These are phyloP conservation scores for Dothideomycetes sp. DNA, from an alignment of 2,329 filamentous ascomycete species.

Conservation along the genomic window DNA sequence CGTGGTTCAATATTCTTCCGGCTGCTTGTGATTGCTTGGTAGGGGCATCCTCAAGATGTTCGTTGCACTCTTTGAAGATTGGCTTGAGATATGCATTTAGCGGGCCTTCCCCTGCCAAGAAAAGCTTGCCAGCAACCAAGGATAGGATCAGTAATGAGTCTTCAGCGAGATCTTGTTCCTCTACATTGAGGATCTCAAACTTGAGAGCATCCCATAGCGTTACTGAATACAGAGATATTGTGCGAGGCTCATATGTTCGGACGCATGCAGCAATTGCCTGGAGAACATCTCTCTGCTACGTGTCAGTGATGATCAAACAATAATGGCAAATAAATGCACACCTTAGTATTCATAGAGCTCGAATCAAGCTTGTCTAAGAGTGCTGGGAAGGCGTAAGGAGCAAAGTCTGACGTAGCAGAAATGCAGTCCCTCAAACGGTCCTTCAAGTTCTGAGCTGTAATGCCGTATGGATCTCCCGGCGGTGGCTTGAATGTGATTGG, in stretches of 20 bases:
- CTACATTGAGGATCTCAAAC: conserved; percentile 56
- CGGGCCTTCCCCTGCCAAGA: conserved; percentile 35
- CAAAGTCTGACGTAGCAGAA: conserved; percentile 49
- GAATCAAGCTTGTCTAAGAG: conserved; percentile 60
- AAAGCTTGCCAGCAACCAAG: conserved; percentile 45
- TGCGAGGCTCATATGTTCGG: conserved; percentile 45
- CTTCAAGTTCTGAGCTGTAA: conserved; percentile 59
- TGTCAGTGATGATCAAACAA: background rate
- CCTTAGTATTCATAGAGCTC: conserved; percentile 55
- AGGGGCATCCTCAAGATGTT: conserved; percentile 56
- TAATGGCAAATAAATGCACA: conserved; percentile 22
- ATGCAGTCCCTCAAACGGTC: conserved; percentile 53
- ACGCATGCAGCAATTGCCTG: conserved; percentile 52
- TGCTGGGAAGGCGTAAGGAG: conserved; percentile 56
- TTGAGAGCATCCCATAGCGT: conserved; percentile 59
- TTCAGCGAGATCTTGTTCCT: conserved; percentile 54
- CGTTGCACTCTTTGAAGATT: conserved; percentile 55
- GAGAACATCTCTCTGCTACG: conserved; percentile 45
- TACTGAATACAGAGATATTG: conserved; percentile 51
- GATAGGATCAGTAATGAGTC: conserved; percentile 46
- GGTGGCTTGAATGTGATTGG: conserved; percentile 61
- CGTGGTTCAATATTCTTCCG: conserved; percentile 47
- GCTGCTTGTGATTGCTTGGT: conserved; percentile 57
- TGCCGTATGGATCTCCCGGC: conserved; percentile 58
- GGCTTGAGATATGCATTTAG: conserved; percentile 45